Conservation (phyloP, 352 stramenopile species). For the Globisporangium takayamanum region DNA sequence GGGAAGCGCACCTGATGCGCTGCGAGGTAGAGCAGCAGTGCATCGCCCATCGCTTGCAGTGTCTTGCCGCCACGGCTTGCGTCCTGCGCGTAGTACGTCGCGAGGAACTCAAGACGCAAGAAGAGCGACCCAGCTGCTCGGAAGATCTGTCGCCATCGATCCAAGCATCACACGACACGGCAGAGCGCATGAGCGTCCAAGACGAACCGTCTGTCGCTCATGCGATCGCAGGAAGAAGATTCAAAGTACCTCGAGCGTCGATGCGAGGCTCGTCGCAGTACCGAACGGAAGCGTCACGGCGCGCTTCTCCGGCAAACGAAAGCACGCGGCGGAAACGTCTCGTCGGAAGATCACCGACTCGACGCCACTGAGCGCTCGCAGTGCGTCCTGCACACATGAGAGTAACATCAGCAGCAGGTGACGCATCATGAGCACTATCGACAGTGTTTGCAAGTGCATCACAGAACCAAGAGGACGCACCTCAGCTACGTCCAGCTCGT, state of each 20-base stretch:
- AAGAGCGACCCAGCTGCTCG: slow-evolving; percentile 41
- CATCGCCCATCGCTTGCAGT: slow-evolving; percentile 48
- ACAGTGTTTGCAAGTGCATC: not conserved
- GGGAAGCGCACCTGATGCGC: slow-evolving; percentile 32
- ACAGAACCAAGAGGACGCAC: slow-evolving; percentile 16
- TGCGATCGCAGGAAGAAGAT: not conserved
- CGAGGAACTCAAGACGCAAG: slow-evolving; percentile 57
- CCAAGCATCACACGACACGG: not conserved
- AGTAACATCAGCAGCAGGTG: not conserved
- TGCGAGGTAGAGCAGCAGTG: slow-evolving; percentile 42
- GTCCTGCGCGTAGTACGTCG: slow-evolving; percentile 59
- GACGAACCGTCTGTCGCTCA: not conserved
- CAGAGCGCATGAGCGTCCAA: not conserved
- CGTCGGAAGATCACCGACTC: slow-evolving; percentile 52
- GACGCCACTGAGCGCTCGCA: slow-evolving; percentile 57
- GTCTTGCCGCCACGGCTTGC: slow-evolving; percentile 53
- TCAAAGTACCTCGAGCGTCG: slow-evolving; percentile 32
- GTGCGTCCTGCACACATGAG: slow-evolving; percentile 30
- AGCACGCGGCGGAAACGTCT: slow-evolving; percentile 28
- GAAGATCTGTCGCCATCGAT: slow-evolving; percentile 26
- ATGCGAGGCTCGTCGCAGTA: slow-evolving; percentile 33
- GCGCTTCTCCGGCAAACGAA: slow-evolving; percentile 37
- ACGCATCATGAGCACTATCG: not conserved
- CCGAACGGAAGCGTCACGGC: slow-evolving; percentile 35
- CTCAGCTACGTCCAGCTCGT: slow-evolving; percentile 55